Percentiles rank a stretch among this genome's conserved stretches.
Conservation (phyloP, 305 asterid genomes). For the Fraxinus angustifolia region DNA sequence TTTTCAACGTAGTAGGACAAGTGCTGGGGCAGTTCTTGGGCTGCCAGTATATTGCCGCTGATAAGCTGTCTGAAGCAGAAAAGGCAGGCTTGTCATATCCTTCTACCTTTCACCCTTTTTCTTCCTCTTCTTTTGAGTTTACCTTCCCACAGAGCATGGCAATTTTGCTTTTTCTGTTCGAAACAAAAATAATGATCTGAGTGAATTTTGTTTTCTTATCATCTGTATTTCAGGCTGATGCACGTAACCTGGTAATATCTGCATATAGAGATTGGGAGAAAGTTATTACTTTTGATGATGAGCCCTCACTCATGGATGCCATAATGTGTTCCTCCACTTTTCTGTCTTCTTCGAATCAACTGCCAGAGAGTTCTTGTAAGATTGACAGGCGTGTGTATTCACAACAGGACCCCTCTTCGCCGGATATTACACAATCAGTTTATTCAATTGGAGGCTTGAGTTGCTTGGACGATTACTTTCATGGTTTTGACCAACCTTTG, state of each 20-base stretch:
- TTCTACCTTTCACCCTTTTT: not conserved
- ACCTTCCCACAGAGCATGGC: not conserved
- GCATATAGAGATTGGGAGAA: slow-evolving; percentile 56
- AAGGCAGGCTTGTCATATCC: slow-evolving; percentile 41
- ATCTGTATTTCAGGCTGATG: slow-evolving; percentile 49
- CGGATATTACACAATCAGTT: slow-evolving; percentile 47
- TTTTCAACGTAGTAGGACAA: slow-evolving; percentile 75
- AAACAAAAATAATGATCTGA: not conserved
- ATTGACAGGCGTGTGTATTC: slow-evolving; percentile 29
- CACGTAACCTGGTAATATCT: slow-evolving; percentile 46
- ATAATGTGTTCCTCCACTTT: slow-evolving; percentile 25
- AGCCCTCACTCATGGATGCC: slow-evolving; percentile 33
- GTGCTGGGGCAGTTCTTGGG: slow-evolving; percentile 59
- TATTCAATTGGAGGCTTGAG: slow-evolving; percentile 42
- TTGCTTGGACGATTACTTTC: slow-evolving; percentile 50
- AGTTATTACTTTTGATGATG: slow-evolving; percentile 52
- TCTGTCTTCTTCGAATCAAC: slow-evolving; percentile 42
- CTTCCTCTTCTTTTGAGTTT: not conserved
- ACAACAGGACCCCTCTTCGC: slow-evolving; percentile 35
- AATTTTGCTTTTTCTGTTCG: not conserved
- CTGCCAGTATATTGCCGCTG: slow-evolving; percentile 39
- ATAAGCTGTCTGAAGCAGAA: slow-evolving; percentile 60
- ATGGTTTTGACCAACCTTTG: slow-evolving; percentile 39
- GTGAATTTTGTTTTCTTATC: not conserved
- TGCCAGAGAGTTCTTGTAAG: slow-evolving; percentile 35